phyloP scores from a whole-genome alignment of 2,329 filamentous ascomycete genomes.

The Amphichorda felina region DNA sequence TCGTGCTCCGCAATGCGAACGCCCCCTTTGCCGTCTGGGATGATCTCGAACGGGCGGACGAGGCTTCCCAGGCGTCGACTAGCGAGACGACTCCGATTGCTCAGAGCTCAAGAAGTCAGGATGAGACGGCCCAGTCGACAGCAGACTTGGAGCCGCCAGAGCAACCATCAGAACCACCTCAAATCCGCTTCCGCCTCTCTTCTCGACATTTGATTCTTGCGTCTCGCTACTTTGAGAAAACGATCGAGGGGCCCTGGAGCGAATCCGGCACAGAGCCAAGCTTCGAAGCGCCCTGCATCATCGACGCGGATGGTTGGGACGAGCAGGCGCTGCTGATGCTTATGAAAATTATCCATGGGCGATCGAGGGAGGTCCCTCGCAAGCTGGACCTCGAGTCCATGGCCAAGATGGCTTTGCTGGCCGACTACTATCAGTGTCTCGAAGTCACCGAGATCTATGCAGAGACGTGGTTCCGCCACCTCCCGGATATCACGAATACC shows the following conservation, averaged over 20 bases:
- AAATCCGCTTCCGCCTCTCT: too few species aligned
- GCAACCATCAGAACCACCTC: too few species aligned
- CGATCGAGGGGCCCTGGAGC: constrained; percentile 6
- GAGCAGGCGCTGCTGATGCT: constrained; percentile 25
- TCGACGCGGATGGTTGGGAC: constrained; percentile 13
- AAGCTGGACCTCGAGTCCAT: constrained; percentile 25
- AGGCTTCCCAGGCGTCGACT: too few species aligned
- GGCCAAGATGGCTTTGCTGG: constrained; percentile 28
- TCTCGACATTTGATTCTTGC: constrained; percentile 22
- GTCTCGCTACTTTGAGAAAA: constrained; percentile 11
- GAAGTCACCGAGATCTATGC: constrained; percentile 29
- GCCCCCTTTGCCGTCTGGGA: constrained; percentile 3
- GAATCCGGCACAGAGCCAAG: constrained; percentile 4
- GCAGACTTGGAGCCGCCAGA: too few species aligned
- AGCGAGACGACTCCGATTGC: too few species aligned
- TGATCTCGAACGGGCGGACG: too few species aligned
- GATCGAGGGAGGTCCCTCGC: constrained; percentile 24
- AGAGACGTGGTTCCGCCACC: constrained; percentile 23
- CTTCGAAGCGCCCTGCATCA: constrained; percentile 7
- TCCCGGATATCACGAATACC: not conserved
- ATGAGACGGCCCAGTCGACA: too few species aligned
- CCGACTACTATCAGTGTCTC: constrained; percentile 27
- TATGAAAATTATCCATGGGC: constrained; percentile 32
- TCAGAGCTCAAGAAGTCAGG: too few species aligned
- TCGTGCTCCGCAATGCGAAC: not conserved